These are phyloP conservation scores for Penicillium sp. DNA, from an alignment of 2,329 filamentous ascomycete species.

Conservation along the genomic window DNA sequence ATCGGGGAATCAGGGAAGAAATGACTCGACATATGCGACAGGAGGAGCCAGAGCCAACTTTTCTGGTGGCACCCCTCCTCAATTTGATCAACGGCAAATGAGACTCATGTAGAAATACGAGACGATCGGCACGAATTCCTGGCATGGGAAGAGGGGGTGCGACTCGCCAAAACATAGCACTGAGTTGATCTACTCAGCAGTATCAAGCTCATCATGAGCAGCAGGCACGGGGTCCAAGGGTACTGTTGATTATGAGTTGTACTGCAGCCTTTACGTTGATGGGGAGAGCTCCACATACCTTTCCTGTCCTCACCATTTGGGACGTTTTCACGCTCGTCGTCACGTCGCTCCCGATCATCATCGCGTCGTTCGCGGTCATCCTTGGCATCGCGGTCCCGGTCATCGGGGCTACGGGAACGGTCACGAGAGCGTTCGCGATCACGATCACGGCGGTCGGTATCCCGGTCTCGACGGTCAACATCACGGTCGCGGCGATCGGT, in stretches of 20 bases:
- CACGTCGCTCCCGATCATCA: constrained; percentile 69
- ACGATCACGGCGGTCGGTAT: constrained; percentile 49
- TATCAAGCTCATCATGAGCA: constrained; percentile 91
- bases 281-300: constrained; percentile 55
- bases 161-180: constrained; percentile 10
- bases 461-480: constrained; percentile 60
- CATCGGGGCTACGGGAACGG: constrained; percentile 25
- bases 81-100: not conserved
- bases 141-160: not conserved
- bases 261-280: not conserved
- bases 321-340: constrained; percentile 70
- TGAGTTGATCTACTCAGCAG: constrained; percentile 67
- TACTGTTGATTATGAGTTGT: constrained; percentile 33
- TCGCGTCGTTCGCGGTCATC: constrained; percentile 42
- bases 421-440: constrained; percentile 35
- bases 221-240: constrained; percentile 75
- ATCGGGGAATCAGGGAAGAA: not conserved
- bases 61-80: not conserved
- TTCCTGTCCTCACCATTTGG: constrained; percentile 88
- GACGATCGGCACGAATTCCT: not conserved
- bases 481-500: constrained; percentile 69
- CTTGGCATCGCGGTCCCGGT: constrained; percentile 24
- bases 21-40: not conserved
- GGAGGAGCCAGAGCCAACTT: not conserved
- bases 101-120: not conserved